Percentiles rank a stretch among this genome's conserved stretches.
These are phyloP conservation scores for Lentinus tigrinus DNA, from an alignment of 768 basidiomycete genomes.

Conservation along the genomic window DNA sequence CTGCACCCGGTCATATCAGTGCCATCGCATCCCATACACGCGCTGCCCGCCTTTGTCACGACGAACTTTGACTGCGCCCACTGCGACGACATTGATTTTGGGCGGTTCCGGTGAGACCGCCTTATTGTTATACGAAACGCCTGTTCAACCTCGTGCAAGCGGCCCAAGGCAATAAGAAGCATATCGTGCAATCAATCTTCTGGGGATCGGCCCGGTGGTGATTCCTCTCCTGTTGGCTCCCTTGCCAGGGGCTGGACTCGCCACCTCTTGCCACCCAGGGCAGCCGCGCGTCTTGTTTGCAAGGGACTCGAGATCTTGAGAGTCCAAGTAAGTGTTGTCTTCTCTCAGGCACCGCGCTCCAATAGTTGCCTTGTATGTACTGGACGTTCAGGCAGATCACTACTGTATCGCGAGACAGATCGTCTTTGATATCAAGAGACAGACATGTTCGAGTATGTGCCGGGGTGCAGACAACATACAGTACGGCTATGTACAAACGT, in stretches of 20 bases:
- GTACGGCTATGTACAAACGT: neutral
- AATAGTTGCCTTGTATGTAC: too few relatives aligned
- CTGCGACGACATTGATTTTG: constrained; percentile 1
- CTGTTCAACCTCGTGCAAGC: neutral
- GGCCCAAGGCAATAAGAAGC: neutral
- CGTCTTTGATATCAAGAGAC: neutral
- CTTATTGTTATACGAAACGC: constrained; percentile 6
- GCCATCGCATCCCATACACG: neutral
- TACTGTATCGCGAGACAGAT: neutral
- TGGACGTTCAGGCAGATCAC: too few relatives aligned
- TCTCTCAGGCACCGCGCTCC: too few relatives aligned
- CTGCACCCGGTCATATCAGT: neutral
- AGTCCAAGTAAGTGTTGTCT: too few relatives aligned
- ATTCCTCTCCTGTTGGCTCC: neutral
- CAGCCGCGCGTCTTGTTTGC: neutral
- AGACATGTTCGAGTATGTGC: neutral
- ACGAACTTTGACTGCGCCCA: neutral
- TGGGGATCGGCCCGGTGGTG: neutral
- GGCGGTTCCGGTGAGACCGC: neutral
- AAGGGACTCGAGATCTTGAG: too few relatives aligned
- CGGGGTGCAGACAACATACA: neutral
- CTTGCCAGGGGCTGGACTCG: too few relatives aligned
- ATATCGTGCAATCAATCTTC: neutral
- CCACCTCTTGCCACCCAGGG: too few relatives aligned
- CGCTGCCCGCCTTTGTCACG: too few relatives aligned